Conservation (phyloP, 129 eudicot genomes). For the Flaveria robusta region DNA sequence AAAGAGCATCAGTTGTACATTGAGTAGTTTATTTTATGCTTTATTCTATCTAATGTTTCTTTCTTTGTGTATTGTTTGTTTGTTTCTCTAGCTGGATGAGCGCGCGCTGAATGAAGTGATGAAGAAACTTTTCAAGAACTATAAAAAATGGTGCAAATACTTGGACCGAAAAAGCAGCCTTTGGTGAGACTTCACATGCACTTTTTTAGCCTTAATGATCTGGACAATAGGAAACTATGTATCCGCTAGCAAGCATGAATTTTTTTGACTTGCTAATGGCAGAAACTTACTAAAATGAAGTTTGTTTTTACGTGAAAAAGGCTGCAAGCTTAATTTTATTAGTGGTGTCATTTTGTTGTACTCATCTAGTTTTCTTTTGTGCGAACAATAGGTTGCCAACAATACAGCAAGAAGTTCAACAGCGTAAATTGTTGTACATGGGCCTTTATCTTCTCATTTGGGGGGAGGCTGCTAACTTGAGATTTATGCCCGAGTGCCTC, state of each 20-base stretch:
- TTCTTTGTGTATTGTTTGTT: not conserved
- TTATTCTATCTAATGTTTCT: not conserved
- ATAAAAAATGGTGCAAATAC: conserved; percentile 94
- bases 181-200: conserved; percentile 48
- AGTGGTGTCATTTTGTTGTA: not conserved
- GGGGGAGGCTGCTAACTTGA: conserved; percentile 97
- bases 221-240: conserved; percentile 12
- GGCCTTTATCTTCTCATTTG: conserved; percentile 87
- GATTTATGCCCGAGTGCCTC: conserved; percentile 98
- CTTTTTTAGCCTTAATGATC: not conserved
- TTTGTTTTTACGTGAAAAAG: not conserved
- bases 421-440: conserved; percentile 80
- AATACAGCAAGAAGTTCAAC: conserved; percentile 90
- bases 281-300: not conserved
- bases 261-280: not conserved
- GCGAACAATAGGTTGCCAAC: conserved; percentile 66
- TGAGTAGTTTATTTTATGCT: conserved; percentile 8
- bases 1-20: not conserved
- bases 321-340: not conserved
- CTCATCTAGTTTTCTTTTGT: conserved; percentile 18
- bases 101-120: conserved; percentile 90
- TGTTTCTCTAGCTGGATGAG: conserved; percentile 66
- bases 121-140: conserved; percentile 93
- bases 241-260: not conserved
- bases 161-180: conserved; percentile 88